Base-by-base conservation (phyloP, 495 filamentous ascomycete genomes). In the Penicillium robsamsonii region DNA sequence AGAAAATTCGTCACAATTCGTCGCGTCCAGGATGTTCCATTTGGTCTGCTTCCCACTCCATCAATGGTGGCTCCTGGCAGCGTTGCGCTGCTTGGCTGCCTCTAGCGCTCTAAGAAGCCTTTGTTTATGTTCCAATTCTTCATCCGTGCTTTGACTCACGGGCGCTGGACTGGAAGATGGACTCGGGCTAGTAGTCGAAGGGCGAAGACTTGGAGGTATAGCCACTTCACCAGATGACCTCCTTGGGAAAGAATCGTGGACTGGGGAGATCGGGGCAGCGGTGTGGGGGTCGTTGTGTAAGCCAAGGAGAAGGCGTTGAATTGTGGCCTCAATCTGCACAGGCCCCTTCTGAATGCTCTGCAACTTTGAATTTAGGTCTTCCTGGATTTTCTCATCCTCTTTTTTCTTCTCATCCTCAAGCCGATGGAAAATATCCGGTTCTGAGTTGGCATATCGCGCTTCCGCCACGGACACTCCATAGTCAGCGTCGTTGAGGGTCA, bases 381-480 rank as follows among this genome's bases (percentile, higher is more conserved):
- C 55, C 60, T 75, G 73, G 29, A 82, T 72, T 33, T 77, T 77
- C 2, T 67, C 64, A 60, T 81, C 80, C 55, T 82, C 80, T 53
- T 79, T 80, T 55, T 74, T 70, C 62, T 80, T 79, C 56, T 81
- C 80, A 50, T 65, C 70, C 25, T 74, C 69, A 4, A 81, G 69
- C 40, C 69, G 76, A 22, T 63, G 62, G 53, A 81, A 75, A 15
- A 77, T 71, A 13, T 75, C 70, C 22, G 63, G 40, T 3, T 81
- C 77, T 5, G 77, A 67, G 33, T 74, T 70, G 29, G 76, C 66
- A 60, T 78, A 75, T 25, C 70, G 75, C 10, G 79, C 80, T 55
- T 80, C 78, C 30, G 80, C 79, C 27, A 80, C 76, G 27, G 80
- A 80, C 27, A 82, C 69, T 46, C 74, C 69, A 58, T 82, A 82